Evolutionary conservation across 2,329 filamentous ascomycete species (phyloP).

Genomic region (Arthroderma sp.): DNA sequence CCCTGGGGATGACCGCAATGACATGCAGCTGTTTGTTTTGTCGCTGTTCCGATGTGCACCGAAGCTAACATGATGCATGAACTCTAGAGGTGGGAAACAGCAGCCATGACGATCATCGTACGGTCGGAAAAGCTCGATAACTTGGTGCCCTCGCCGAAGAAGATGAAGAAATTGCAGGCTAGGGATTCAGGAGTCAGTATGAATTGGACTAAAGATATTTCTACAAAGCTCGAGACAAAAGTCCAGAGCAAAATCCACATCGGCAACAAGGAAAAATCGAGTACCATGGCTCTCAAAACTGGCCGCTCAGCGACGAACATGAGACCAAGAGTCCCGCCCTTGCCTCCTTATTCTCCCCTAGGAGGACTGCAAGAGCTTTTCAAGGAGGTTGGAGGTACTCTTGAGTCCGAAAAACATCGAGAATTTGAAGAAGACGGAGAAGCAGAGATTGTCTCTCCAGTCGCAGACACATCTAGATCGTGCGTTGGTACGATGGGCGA

Average conservation of each 20-base stretch:
- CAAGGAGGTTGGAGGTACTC: not conserved
- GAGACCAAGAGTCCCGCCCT: not conserved
- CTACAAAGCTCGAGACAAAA: not conserved
- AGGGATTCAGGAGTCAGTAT: not conserved
- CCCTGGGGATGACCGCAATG: not conserved
- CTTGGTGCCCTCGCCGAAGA: not conserved
- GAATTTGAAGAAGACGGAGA: not conserved
- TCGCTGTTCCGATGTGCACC: not conserved
- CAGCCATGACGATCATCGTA: slow-evolving; percentile 3
- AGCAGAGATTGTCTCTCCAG: not conserved
- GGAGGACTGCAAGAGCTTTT: not conserved
- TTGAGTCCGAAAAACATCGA: not conserved
- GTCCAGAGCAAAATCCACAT: not conserved
- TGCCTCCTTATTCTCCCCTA: not conserved
- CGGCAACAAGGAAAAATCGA: not conserved
- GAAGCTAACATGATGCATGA: not conserved
- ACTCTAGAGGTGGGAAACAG: not conserved
- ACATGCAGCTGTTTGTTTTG: not conserved
- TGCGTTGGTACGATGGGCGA: not conserved
- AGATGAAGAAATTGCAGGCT: not conserved
- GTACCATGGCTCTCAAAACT: not conserved
- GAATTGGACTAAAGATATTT: not conserved
- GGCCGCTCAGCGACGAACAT: not conserved
- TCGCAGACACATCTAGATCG: not conserved
- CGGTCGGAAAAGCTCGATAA: not conserved